Evolutionary conservation across 2,329 filamentous ascomycete species (phyloP).

Genomic region (Huntiella bhutanensis): DNA sequence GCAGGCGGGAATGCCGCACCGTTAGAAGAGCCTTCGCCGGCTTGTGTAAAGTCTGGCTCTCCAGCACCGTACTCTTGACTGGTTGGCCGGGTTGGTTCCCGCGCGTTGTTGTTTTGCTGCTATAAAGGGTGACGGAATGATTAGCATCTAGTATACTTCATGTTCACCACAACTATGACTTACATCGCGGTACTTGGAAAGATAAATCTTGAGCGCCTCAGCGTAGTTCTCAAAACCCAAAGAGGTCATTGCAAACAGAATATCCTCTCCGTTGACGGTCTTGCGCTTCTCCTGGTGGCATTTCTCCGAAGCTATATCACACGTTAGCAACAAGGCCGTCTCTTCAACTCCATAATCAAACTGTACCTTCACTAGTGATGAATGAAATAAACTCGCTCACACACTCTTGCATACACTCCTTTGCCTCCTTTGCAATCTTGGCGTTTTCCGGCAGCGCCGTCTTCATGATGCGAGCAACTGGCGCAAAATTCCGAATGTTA

Average conservation of each 20-base stretch:
- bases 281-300: slow-evolving; percentile 99
- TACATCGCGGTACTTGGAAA: slow-evolving; percentile 95
- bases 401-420: slow-evolving; percentile 99
- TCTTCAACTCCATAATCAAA: not conserved
- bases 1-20: slow-evolving; percentile 16
- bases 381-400: slow-evolving; percentile 99
- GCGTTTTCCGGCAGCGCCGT: slow-evolving; percentile 91
- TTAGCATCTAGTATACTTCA: not conserved
- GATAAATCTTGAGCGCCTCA: slow-evolving; percentile 92
- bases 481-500: slow-evolving; percentile 85
- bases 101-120: slow-evolving; percentile 8
- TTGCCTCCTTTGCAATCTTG: slow-evolving; percentile 97
- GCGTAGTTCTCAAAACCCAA: slow-evolving; percentile 98
- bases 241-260: slow-evolving; percentile 96
- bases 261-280: slow-evolving; percentile 97
- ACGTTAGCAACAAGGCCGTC: not conserved
- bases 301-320: slow-evolving; percentile 71
- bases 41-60: not conserved
- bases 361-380: slow-evolving; percentile 93
- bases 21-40: slow-evolving; percentile 14
- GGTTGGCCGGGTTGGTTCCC: slow-evolving; percentile 2
- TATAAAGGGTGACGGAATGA: not conserved
- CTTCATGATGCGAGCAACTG: slow-evolving; percentile 99
- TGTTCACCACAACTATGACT: slow-evolving; percentile 19
- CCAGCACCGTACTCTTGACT: slow-evolving; percentile 7